Conservation (phyloP, 176 grass and related monocot genomes). For the Cymbopogon citratus region DNA sequence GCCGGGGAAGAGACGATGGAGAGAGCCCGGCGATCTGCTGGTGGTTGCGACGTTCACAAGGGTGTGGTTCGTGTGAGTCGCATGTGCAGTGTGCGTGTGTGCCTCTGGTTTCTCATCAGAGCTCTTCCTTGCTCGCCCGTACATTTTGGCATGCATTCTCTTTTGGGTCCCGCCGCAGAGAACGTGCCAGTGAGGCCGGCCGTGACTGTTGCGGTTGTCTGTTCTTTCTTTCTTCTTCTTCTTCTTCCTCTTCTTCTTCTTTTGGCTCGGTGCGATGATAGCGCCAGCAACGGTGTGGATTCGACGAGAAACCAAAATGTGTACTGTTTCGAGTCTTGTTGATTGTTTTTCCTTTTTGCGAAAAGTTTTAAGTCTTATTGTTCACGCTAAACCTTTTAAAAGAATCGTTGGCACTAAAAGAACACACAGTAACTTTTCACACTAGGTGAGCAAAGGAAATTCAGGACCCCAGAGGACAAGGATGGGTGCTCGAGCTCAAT, state of each 20-base stretch:
- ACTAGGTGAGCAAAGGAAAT: background rate
- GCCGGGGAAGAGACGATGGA: background rate
- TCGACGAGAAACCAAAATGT: background rate
- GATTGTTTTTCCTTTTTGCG: too few species aligned
- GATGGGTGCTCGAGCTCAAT: background rate
- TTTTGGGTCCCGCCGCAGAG: background rate
- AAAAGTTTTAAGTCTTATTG: background rate
- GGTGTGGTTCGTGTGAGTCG: conserved; percentile 32
- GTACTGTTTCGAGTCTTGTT: background rate
- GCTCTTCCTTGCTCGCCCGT: background rate
- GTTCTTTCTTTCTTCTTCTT: background rate
- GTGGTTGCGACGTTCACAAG: background rate
- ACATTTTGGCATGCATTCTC: background rate
- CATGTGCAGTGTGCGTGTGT: background rate
- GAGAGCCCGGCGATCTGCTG: too few species aligned
- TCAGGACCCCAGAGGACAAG: background rate
- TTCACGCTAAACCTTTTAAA: background rate
- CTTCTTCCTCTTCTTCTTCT: too few species aligned
- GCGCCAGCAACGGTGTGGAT: background rate
- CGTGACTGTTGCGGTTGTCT: background rate
- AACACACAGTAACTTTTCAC: background rate
- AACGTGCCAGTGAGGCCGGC: background rate
- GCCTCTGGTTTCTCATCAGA: background rate
- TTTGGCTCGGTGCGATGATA: conserved; percentile 8
- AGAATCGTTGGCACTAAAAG: background rate